Evolutionary conservation across 148 eudicot genomes (phyloP).

Genomic region (Nepenthes gracilis): DNA sequence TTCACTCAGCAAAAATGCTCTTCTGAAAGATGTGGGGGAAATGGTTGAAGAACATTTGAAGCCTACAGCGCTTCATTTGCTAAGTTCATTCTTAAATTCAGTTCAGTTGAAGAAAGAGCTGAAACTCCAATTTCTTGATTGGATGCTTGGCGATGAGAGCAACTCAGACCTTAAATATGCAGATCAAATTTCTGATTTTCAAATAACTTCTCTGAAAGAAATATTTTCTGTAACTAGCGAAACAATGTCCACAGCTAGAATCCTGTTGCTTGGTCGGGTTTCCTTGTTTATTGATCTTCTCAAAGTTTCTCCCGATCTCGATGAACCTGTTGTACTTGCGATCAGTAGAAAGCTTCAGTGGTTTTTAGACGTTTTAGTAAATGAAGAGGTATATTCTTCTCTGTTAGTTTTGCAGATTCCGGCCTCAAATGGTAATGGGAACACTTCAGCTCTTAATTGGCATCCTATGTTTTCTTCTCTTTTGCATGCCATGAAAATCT

Average conservation of each 20-base stretch:
- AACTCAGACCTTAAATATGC: slow-evolving; percentile 7
- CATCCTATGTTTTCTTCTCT: slow-evolving; percentile 41
- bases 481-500: slow-evolving; percentile 61
- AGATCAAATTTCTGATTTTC: slow-evolving; percentile 15
- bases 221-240: slow-evolving; percentile 35
- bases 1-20: slow-evolving; percentile 33
- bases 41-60: slow-evolving; percentile 64
- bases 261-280: slow-evolving; percentile 38
- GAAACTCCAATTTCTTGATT: slow-evolving; percentile 55
- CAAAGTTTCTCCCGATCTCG: slow-evolving; percentile 48
- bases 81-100: slow-evolving; percentile 65
- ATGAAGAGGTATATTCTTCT: slow-evolving; percentile 54
- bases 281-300: slow-evolving; percentile 59
- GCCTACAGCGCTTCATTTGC: slow-evolving; percentile 63
- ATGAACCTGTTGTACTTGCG: slow-evolving; percentile 41
- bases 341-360: slow-evolving; percentile 59
- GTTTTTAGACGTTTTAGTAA: slow-evolving; percentile 40
- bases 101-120: slow-evolving; percentile 39
- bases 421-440: slow-evolving; percentile 30
- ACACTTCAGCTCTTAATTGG: slow-evolving; percentile 34
- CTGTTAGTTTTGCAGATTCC: slow-evolving; percentile 45
- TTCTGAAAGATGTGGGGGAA: slow-evolving; percentile 48
- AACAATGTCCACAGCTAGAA: slow-evolving; percentile 30
- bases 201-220: slow-evolving; percentile 14
- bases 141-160: slow-evolving; percentile 42